Base-by-base conservation (phyloP, 495 filamentous ascomycete genomes). In the Aspergillus conjunctus region DNA sequence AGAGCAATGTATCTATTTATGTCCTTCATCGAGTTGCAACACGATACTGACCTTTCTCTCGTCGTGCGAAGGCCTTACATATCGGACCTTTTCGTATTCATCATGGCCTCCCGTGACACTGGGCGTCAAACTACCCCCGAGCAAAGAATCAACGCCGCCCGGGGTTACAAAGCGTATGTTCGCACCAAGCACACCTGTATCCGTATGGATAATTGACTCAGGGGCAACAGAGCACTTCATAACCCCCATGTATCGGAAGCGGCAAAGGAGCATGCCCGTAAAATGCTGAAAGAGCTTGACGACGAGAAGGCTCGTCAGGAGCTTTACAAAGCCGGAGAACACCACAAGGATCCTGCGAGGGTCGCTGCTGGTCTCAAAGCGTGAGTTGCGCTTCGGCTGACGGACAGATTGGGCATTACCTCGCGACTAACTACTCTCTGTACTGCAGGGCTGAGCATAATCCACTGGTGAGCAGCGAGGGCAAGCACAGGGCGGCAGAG, bases 201-300 rank as follows among this genome's bases (percentile, higher is more conserved):
- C n/a, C n/a, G n/a, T n/a, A n/a, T n/a, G n/a, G n/a, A n/a, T n/a
- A n/a, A n/a, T 4, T 31, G 17, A 14, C 9, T 17, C 5, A 48
- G 34, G 37, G 2, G 4, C 3, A 12, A 31, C 41, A 56, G 54
- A 22, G 39, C 54, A 0, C 41, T 56, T 1, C 54, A 56, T 20
- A 56, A 56, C 41, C 54, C 54, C 21, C 54, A 15, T 14, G 54
- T 56, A 18, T 56, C 54, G 4, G 54, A 15, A 9, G 54, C 46
- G 15, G 54, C 18, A 32, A 56, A 56, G 22, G 54, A 56, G 54
- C 54, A 56, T 18, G 39, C 54, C 1, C 39, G 54, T 2, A 2
- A 7, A 2, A 56, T 56, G 54, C 54, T 56, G 1, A 3, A n/a
- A 21, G 21, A 56, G 21, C n/a, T 56, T 18, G 39, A 56, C 22